Base-by-base conservation (phyloP, 2,329 filamentous ascomycete species). In the Elsinoe perseae region DNA sequence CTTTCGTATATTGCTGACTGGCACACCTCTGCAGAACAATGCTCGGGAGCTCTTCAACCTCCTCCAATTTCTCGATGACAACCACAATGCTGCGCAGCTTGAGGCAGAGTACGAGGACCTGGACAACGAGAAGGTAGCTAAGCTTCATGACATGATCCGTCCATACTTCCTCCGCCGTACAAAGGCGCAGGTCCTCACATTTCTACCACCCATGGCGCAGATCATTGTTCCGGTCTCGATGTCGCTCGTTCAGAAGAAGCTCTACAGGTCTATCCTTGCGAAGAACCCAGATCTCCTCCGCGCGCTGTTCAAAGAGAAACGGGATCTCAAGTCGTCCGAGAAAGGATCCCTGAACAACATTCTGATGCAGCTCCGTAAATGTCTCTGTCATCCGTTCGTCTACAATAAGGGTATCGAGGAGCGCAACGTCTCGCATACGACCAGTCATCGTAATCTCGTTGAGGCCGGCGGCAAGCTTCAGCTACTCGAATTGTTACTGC, bases 181-280 rank as follows among this genome's bases (percentile, higher is more conserved):
- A 2, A 98, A 98, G 69, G 84, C 84, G 10, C 85, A 92, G 59
- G 92, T 96, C 0, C 76, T 98, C 54, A 92, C 88, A 36, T 95
- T 96, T 70, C 75, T 98, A 8, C 93, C 93, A 0, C 85, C 92
- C 0, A 90, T 98, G 82, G 86, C 87, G 1, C 92, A 97, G 65
- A 90, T 98, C 63, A 97, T 98, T 60, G 74, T 98, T 3, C 93
- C 93, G 0, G 85, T 98, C n/a, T 91, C 88, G 2, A 96, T 97
- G 91, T 91, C 88, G 1, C 78, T 89, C 12, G 76, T 98, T 10
- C 95, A 98, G 68, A 93, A 95, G 74, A 93, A 89, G 67, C 78
- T 98, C 0, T 95, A 93, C 73, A 93, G 91, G 67, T 95, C 87
- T 1, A 96, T 98, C 63, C 80, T 98, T 64, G 83, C 87, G 12